Evolutionary conservation across 352 stramenopile species (phyloP).

Genomic region (Vaucheria bursata): DNA sequence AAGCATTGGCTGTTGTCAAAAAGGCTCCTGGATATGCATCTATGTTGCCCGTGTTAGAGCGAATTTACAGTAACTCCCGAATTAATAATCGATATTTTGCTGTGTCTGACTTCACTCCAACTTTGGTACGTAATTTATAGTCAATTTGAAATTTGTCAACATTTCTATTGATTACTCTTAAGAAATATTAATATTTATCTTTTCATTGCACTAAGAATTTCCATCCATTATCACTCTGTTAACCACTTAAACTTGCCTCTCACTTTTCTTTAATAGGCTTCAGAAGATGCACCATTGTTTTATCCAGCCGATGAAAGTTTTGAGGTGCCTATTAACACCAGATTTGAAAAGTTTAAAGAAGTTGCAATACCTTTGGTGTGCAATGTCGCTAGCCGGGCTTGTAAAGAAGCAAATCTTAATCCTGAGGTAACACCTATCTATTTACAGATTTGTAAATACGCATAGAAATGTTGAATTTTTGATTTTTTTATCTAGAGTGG

Average conservation of each 20-base stretch:
- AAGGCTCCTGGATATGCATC: slow-evolving; percentile 37
- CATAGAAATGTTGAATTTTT: no score
- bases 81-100: slow-evolving; percentile 52
- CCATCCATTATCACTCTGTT: no score
- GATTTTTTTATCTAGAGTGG: no score
- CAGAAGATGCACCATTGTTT: slow-evolving; percentile 43
- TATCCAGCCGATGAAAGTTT: slow-evolving; percentile 45
- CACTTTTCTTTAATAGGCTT: slow-evolving; percentile 10
- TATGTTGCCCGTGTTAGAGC: slow-evolving; percentile 48
- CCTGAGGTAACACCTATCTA: no score
- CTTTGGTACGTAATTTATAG: neutral
- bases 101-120: slow-evolving; percentile 51
- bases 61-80: slow-evolving; percentile 51
- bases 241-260: no score
- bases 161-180: no score
- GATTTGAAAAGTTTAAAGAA: slow-evolving; percentile 52
- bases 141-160: no score
- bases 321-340: slow-evolving; percentile 43
- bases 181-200: no score
- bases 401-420: slow-evolving; percentile 29
- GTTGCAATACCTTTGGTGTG: slow-evolving; percentile 49
- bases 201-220: no score
- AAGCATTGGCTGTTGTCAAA: slow-evolving; percentile 32
- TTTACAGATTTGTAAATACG: no score
- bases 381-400: slow-evolving; percentile 46